Conservation (phyloP, 1,284 basidiomycete genomes). For the Coniophora puteana region DNA sequence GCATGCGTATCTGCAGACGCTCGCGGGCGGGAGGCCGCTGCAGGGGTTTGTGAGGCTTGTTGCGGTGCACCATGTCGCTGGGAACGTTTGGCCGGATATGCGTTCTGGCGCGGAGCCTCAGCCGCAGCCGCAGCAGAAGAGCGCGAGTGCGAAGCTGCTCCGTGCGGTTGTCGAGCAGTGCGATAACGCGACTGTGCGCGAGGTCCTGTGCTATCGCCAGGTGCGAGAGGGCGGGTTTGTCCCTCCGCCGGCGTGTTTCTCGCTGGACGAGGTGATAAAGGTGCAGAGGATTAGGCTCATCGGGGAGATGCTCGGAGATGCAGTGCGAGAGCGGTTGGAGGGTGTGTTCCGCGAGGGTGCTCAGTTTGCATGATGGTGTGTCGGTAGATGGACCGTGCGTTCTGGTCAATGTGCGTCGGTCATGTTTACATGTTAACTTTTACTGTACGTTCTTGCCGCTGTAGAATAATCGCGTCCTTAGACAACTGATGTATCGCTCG, state of each 20-base stretch:
- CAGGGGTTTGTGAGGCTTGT: constrained; percentile 67
- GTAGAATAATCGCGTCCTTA: too few species aligned
- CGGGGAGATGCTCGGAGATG: background rate
- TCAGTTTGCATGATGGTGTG: too few species aligned
- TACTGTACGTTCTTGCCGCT: too few species aligned
- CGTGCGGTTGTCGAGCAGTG: constrained; percentile 51
- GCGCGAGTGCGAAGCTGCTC: constrained; percentile 37
- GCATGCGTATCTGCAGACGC: constrained; percentile 51
- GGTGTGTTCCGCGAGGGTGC: too few species aligned
- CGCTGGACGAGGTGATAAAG: constrained; percentile 21
- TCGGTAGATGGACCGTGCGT: too few species aligned
- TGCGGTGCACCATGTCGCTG: constrained; percentile 79
- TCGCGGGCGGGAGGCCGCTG: constrained; percentile 28
- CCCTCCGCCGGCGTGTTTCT: constrained; percentile 39
- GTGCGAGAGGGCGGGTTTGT: constrained; percentile 21
- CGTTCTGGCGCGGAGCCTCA: constrained; percentile 25
- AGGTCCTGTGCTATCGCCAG: constrained; percentile 54
- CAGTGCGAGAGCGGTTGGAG: constrained; percentile 2
- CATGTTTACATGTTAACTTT: too few species aligned
- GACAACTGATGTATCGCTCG: too few species aligned
- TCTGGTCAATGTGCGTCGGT: too few species aligned
- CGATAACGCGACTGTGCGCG: constrained; percentile 40
- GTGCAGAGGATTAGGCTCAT: constrained; percentile 13
- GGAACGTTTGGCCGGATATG: constrained; percentile 71
- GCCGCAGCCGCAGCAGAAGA: background rate